Base-by-base conservation (phyloP, 805 yeast genomes). In the Candida sakaeoensis region DNA sequence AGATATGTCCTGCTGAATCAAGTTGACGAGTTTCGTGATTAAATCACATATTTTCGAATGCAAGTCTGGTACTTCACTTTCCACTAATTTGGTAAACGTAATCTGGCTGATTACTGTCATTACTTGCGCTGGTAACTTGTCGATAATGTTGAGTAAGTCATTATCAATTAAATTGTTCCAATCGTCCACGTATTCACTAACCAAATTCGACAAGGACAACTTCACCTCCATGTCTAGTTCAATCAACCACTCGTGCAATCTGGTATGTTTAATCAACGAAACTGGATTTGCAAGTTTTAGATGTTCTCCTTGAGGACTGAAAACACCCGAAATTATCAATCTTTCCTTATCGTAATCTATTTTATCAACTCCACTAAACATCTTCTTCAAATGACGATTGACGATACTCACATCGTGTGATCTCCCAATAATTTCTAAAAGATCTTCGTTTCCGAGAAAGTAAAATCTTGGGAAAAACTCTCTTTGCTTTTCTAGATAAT, bases 381-480 rank as follows among this genome's bases (percentile, higher is more conserved):
- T 74, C 51, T 85, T 85, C 34, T 68, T 66, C 36, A 89, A 60
- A 51, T 83, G 89, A 33, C 68, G 72, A 13, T 80, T 79, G 3
- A 82, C 65, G n/a, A 55, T 48, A 2, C 33, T 30, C 2, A 77
- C 49, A 46, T 80, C 74, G 4, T 55, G 61, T 0, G 78, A 63
- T 37, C 81, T 74, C 2, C 97, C 96, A 25, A 91, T 74, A 28
- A 91, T 74, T 45, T 87, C 95, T 24, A 91, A 63, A 22, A 91
- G 61, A 55, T 91, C 96, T 44, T 89, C 96, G 55, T 91, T 91
- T 5, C 97, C 96, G 19, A 91, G 63, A 54, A 91, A 90, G 52
- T 82, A 89, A 41, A 89, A 82, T 34, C 97, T 70, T 1, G 96
- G 90, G 51, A 84, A 91, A 1, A 70, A 43, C 30, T 75, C 82